Conservation (phyloP, 805 yeast genomes). For the Blastobotrys attinorum region DNA sequence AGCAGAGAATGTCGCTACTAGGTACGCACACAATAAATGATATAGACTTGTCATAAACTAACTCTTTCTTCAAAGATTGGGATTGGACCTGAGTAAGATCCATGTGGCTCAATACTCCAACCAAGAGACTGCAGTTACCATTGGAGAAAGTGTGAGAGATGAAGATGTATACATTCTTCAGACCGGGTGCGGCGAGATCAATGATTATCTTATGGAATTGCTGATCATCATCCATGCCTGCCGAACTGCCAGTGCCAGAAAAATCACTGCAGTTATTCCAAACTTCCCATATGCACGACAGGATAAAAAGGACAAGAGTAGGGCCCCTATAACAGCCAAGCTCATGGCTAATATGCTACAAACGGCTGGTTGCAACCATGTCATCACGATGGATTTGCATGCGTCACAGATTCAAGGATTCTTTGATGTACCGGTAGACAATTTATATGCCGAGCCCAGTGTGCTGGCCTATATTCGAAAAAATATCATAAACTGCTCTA, state of each 20-base stretch:
- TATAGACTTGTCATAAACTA: conserved; percentile 5
- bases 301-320: conserved; percentile 89
- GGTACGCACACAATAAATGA: conserved; percentile 34
- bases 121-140: conserved; percentile 79
- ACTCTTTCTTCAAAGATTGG: conserved; percentile 45
- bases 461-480: conserved; percentile 75
- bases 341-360: conserved; percentile 84
- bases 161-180: conserved; percentile 83
- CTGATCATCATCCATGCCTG: conserved; percentile 90
- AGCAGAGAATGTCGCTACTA: conserved; percentile 69
- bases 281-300: conserved; percentile 96
- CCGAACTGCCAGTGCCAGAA: conserved; percentile 89
- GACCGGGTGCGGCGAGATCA: conserved; percentile 78
- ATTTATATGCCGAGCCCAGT: conserved; percentile 89
- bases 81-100: conserved; percentile 61
- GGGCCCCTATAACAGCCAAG: conserved; percentile 96
- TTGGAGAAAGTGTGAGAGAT: conserved; percentile 83
- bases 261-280: conserved; percentile 91
- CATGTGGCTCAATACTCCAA: conserved; percentile 81
- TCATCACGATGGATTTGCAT: conserved; percentile 93
- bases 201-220: conserved; percentile 81
- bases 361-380: conserved; percentile 93
- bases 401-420: conserved; percentile 98
- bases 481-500: conserved; percentile 39
- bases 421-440: conserved; percentile 91